Conservation (phyloP, 108 stramenopile genomes). For the Conticribra weissflogii region DNA sequence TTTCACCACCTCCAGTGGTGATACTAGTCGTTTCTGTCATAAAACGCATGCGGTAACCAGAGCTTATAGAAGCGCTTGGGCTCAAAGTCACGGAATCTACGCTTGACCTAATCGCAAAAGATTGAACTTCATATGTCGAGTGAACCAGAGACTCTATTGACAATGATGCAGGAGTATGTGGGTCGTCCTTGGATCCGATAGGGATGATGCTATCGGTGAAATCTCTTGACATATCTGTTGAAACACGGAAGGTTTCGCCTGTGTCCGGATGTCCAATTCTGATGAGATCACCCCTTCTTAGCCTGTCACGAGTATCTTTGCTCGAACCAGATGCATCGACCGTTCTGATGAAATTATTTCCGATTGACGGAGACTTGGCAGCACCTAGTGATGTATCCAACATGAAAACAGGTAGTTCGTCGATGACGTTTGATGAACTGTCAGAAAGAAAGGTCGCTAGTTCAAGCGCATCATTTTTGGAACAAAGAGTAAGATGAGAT, state of each 20-base stretch:
- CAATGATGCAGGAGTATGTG: slow-evolving; percentile 50
- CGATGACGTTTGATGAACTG: slow-evolving; percentile 21
- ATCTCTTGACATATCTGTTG: slow-evolving; percentile 37
- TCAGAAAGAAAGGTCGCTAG: slow-evolving; percentile 39
- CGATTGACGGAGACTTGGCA: slow-evolving; percentile 53
- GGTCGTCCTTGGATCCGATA: slow-evolving; percentile 48
- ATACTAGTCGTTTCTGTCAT: slow-evolving; percentile 44
- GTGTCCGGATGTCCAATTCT: slow-evolving; percentile 67
- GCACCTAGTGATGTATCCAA: slow-evolving; percentile 73
- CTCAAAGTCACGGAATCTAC: slow-evolving; percentile 32
- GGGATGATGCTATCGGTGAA: slow-evolving; percentile 49
- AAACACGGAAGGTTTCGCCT: slow-evolving; percentile 76
- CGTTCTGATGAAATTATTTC: slow-evolving; percentile 59
- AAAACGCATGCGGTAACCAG: slow-evolving; percentile 57
- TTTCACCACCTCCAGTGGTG: slow-evolving; percentile 49
- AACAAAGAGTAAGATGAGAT: slow-evolving; percentile 57
- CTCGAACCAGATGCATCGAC: slow-evolving; percentile 37
- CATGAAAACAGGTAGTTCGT: slow-evolving; percentile 56
- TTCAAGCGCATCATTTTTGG: slow-evolving; percentile 37
- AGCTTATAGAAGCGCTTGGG: slow-evolving; percentile 36
- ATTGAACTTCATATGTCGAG: slow-evolving; percentile 79
- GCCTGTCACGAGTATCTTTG: slow-evolving; percentile 37
- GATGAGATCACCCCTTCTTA: slow-evolving; percentile 69
- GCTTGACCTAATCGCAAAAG: slow-evolving; percentile 42
- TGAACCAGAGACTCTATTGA: slow-evolving; percentile 47